Conservation (phyloP, 805 yeast species). For the Saturnispora ahearnii region DNA sequence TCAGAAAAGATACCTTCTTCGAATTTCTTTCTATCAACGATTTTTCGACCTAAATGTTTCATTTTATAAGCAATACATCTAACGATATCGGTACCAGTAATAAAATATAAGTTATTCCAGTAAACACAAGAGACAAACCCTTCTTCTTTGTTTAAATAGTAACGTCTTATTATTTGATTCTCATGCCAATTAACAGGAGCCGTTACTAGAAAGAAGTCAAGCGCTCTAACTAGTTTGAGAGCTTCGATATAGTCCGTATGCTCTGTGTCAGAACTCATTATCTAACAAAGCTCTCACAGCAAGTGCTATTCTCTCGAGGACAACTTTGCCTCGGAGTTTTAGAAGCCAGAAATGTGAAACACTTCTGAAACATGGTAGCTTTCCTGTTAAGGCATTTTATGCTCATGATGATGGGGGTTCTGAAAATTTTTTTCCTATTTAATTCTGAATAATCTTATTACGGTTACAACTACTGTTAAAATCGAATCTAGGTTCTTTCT, state of each 20-base stretch:
- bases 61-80: conserved; percentile 83
- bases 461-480: too few relatives aligned
- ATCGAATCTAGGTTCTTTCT: background rate
- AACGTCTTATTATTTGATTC: conserved; percentile 78
- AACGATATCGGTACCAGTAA: conserved; percentile 95
- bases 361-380: conserved; percentile 2
- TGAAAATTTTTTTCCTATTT: background rate
- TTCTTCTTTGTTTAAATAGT: conserved; percentile 78
- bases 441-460: background rate
- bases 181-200: conserved; percentile 95
- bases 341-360: conserved; percentile 1
- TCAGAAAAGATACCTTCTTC: conserved; percentile 96
- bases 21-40: conserved; percentile 82
- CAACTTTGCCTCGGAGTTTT: conserved; percentile 1
- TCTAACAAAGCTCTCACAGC: background rate
- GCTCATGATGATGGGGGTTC: background rate
- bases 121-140: conserved; percentile 87
- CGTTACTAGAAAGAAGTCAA: conserved; percentile 79
- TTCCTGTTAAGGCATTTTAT: background rate
- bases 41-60: conserved; percentile 80
- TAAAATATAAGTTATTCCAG: conserved; percentile 84
- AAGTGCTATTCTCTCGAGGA: background rate
- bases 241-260: conserved; percentile 6
- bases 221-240: conserved; percentile 71
- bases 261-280: background rate